phyloP scores from a whole-genome alignment of 2,329 filamentous ascomycete species.

The Microcera coccophila region DNA sequence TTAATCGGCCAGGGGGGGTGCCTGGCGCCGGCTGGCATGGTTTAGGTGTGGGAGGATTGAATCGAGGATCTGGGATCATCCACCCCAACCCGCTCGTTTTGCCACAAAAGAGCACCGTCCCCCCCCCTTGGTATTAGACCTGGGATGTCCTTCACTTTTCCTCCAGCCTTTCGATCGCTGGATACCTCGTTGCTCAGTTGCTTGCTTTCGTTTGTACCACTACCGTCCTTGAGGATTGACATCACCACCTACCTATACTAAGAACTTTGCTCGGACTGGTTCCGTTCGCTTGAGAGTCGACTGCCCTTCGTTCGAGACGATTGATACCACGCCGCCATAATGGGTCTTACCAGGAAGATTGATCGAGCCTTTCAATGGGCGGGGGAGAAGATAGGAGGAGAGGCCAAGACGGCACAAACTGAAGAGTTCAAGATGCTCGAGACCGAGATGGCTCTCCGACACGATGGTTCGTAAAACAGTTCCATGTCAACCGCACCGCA shows the following conservation, averaged over 20 bases:
- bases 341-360: conserved; percentile 75
- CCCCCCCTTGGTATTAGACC: conserved; percentile 22
- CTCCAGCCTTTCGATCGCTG: conserved; percentile 7
- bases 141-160: no score
- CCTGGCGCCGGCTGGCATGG: conserved; percentile 1
- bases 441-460: conserved; percentile 81
- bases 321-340: conserved; percentile 28
- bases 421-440: conserved; percentile 91
- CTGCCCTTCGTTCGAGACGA: conserved; percentile 2
- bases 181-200: conserved; percentile 2
- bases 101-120: conserved; percentile 21
- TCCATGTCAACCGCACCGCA: neutral
- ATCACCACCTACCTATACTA: conserved; percentile 8
- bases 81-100: conserved; percentile 17
- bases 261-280: conserved; percentile 20
- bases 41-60: neutral
- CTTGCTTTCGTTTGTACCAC: neutral
- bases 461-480: conserved; percentile 63
- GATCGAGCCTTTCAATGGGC: conserved; percentile 98
- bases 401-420: conserved; percentile 79
- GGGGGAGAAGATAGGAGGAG: conserved; percentile 90
- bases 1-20: conserved; percentile 6
- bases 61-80: conserved; percentile 13
- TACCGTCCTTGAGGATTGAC: conserved; percentile 6
- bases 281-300: conserved; percentile 14